Evolutionary conservation across 192 early-diverging fungal genomes (phyloP), one percentile per base, ranked within the genome.

Genomic region (Podila epigama): DNA sequence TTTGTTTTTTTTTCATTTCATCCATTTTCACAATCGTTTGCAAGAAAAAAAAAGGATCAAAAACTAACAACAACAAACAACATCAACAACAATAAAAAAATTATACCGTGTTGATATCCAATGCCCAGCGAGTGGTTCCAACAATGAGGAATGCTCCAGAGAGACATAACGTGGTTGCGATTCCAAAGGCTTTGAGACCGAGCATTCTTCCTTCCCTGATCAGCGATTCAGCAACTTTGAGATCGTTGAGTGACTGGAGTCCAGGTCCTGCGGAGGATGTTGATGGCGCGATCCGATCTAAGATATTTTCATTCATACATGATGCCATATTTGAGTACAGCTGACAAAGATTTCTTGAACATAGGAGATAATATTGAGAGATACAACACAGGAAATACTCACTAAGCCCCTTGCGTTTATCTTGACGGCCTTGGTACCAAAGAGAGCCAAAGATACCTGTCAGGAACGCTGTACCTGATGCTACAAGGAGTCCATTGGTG

Each of bases 361-460:
- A 22, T 16, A 22, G n/a, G 4, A 48, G 6, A 48, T 20, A 22
- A 48, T 20, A 18, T 22, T 15, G 2, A 2, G n/a, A 22, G 2
- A 1, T 22, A 20, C 44, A 18, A 20, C 15, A 22, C 20, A 5
- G 9, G 0, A 5, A 9, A n/a, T 40, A 60, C 65, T 20, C 63
- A 77, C 73, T 64, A 15, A 64, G 39, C 52, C 73, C 66, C 51
- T 48, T 77, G 16, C 66, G 60, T 12, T 54, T 68, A 41, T 77
- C 73, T 31, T 68, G 65, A 9, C 73, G 54, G 5, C 73, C 50
- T 33, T 77, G 73, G 39, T 77, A 68, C 73, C 65, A 68, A 13
- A 77, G 73, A 0, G 73, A 77, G 29, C 73, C 73, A 77, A 77
- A 68, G 66, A 77, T 77, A 31, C 73, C 73, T 5, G 60, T 40